Evolutionary conservation across 1,284 basidiomycete genomes (phyloP), one percentile per base, ranked within the genome.

Genomic region (Ustilago sp.): DNA sequence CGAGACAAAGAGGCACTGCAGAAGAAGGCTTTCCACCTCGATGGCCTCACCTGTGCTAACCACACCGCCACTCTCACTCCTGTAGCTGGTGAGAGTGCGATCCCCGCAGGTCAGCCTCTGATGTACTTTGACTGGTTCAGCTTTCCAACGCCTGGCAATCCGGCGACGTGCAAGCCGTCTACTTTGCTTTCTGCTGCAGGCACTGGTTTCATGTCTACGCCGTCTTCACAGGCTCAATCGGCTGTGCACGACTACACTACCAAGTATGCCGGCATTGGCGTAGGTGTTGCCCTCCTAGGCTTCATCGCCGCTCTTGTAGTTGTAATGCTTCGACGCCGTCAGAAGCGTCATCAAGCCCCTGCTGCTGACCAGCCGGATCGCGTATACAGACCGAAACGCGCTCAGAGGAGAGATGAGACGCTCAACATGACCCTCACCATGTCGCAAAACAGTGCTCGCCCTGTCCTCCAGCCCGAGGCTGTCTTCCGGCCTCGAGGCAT

Each of bases 81-180:
- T 0, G 47, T 3, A 28, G 8, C 52, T 0, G 48, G 6, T n/a
- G 15, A 15, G 1, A 31, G 32, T 17, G 23, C 3, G 3, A 28
- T 28, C 23, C 23, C 50, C 28, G 6, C 47, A 51, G 7, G 19
- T 4, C 35, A 52, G 23, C n/a, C 38, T n/a, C 12, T 38, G 8
- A 8, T 67, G 28, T 60, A 57, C 39, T 73, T 73, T 41, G 70
- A 73, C 39, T 63, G 64, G 53, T 67, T 50, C 28, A 73, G 70
- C 58, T 73, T 39, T 28, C 17, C 50, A 0, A 36, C 64, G 1
- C n/a, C 60, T 11, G 57, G 43, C 13, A 48, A 13, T 19, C 31
- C 52, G 28, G 7, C 34, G 8, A 34, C 58, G 36, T 70, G 68
- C 48, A 35, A 31, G 9, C 12, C 59, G 19, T n/a, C 8, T 23